Conservation (phyloP, 305 asterid genomes). For the Coffea humblotiana region DNA sequence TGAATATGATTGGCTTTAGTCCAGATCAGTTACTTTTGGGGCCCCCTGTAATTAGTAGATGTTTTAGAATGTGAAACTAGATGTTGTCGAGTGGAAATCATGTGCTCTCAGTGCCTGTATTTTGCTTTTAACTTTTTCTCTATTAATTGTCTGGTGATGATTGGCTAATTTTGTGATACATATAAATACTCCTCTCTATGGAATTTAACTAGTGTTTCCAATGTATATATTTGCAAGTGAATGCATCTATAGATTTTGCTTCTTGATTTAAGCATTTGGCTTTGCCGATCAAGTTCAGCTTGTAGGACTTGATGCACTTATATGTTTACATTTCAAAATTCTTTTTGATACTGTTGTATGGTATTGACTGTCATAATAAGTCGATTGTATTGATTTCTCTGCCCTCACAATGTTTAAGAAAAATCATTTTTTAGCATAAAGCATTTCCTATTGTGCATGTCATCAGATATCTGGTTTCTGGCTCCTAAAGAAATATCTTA, state of each 20-base stretch:
- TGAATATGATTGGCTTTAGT: not conserved
- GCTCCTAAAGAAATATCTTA: not conserved
- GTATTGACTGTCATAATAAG: too few relatives aligned
- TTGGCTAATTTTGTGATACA: not conserved
- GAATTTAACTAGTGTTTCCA: not conserved
- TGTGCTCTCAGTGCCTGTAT: not conserved
- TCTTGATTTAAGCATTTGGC: not conserved
- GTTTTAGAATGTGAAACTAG: not conserved
- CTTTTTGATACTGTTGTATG: not conserved
- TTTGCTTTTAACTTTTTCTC: not conserved
- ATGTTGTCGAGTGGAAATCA: not conserved
- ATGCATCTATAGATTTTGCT: not conserved
- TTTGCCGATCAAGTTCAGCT: not conserved
- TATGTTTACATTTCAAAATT: not conserved
- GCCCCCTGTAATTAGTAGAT: not conserved
- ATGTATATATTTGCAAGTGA: not conserved
- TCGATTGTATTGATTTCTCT: not conserved
- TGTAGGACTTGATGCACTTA: not conserved
- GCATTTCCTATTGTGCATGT: not conserved
- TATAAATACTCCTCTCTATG: not conserved
- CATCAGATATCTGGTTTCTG: not conserved
- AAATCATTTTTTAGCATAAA: not conserved
- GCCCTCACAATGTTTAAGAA: not conserved
- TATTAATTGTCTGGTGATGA: not conserved
- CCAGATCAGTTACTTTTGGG: not conserved